Evolutionary conservation across 257 asterid species (phyloP), one percentile per base, ranked within the genome.

Genomic region (Nicotiana tomentosiformis): DNA sequence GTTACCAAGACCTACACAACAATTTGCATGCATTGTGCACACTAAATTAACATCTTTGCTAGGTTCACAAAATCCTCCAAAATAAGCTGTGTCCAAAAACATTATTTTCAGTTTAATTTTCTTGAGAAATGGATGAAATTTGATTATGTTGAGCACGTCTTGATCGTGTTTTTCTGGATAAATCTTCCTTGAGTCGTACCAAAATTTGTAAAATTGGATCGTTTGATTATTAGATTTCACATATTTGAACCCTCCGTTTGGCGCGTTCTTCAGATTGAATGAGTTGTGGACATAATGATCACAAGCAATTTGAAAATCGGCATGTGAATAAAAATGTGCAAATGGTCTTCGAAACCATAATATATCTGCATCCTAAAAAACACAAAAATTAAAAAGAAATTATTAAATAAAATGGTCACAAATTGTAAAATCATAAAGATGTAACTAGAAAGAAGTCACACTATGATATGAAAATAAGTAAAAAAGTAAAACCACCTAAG

Each of bases 1-100:
- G 35, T 87, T 89, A n/a, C 81, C 90, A 81, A 93, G 55, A 29
- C 94, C 92, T 16, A 65, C 80, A 70, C 97, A 93, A 55, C 97
- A 93, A 81, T 91, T 93, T 17, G 97, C 94, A 85, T 91, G 95
- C 97, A 92, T 90, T 39, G 93, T 91, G 87, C 89, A 81, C 1
- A 88, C 92, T 43, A 65, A 39, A 78, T 89, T 83, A 74, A 93
- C 30, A 37, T 91, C 89, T 37, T 86, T 86, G 85, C 93, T 90
- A 3, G 91, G 91, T 81, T 86, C 49, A 66, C 94, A 93, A 82
- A 91, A 87, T 58, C 97, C 96, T 4, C 93, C 91, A 56, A 87
- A 90, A 69, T 83, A 85, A 53, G 83, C 77, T 7, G 94, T 90
- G 81, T 90, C 85, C 12, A 91, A 83, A 37, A 87, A 91, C 81